Evolutionary conservation across 1,284 basidiomycete species (phyloP).

Genomic region (Puccinia polysora): DNA sequence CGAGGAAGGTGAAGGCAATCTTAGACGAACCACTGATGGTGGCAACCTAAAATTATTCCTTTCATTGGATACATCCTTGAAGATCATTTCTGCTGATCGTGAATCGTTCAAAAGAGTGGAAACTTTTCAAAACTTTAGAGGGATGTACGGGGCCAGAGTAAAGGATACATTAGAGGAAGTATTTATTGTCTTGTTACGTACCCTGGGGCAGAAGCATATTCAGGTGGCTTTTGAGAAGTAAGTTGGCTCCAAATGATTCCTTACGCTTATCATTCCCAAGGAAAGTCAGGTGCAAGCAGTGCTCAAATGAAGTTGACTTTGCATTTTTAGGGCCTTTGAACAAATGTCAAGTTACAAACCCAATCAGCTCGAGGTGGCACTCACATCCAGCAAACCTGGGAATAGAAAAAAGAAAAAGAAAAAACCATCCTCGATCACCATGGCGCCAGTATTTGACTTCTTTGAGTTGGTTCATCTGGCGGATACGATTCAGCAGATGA

Average conservation of each 20-base stretch:
- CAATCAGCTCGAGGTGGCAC: neutral
- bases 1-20: slow-evolving; percentile 27
- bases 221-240: slow-evolving; percentile 76
- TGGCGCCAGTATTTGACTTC: slow-evolving; percentile 80
- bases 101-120: slow-evolving; percentile 87
- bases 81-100: slow-evolving; percentile 85
- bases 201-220: slow-evolving; percentile 74
- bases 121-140: slow-evolving; percentile 79
- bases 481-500: slow-evolving; percentile 94
- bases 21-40: too few relatives aligned
- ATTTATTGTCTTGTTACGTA: slow-evolving; percentile 75
- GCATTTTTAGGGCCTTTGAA: neutral
- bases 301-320: neutral
- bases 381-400: neutral
- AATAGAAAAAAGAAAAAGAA: neutral
- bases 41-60: slow-evolving; percentile 66
- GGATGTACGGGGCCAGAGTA: slow-evolving; percentile 72
- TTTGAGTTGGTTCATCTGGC: slow-evolving; percentile 96
- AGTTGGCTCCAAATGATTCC: slow-evolving; percentile 66
- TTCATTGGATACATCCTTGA: slow-evolving; percentile 81
- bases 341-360: neutral
- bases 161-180: slow-evolving; percentile 70
- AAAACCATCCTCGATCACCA: slow-evolving; percentile 57
- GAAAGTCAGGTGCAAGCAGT: slow-evolving; percentile 66
- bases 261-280: slow-evolving; percentile 75